Evolutionary conservation across 1,139 yeast species (phyloP).

Genomic region (Saccharomycopsis hybrid): DNA sequence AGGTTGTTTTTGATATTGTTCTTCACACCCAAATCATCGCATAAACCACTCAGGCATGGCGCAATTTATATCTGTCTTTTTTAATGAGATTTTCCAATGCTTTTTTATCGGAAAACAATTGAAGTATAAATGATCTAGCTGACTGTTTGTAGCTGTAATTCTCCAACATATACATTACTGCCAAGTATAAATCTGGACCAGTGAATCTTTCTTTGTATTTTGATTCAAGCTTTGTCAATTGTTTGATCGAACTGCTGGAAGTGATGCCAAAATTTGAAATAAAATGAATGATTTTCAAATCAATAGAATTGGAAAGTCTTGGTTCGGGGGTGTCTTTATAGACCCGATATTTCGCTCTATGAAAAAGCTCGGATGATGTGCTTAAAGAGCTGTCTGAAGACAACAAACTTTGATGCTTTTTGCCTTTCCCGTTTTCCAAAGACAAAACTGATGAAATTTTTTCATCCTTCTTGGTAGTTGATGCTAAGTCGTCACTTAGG

Average conservation of each 20-base stretch:
- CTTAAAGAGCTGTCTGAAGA: background rate
- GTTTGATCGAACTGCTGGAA: constrained; percentile 60
- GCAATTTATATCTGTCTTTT: constrained; percentile 31
- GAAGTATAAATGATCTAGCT: constrained; percentile 62
- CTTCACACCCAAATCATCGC: too few relatives aligned
- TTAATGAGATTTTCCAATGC: constrained; percentile 50
- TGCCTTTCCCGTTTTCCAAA: too few relatives aligned
- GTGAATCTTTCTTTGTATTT: constrained; percentile 51
- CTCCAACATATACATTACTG: constrained; percentile 58
- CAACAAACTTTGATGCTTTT: background rate
- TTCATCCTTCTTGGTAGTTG: constrained; percentile 6
- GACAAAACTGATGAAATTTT: too few relatives aligned
- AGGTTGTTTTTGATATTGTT: too few relatives aligned
- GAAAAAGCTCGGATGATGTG: constrained; percentile 10
- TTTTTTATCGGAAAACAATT: constrained; percentile 51
- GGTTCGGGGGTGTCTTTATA: constrained; percentile 15
- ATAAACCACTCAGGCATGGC: too few relatives aligned
- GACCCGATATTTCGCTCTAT: constrained; percentile 11
- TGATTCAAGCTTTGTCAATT: constrained; percentile 50
- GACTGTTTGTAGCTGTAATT: constrained; percentile 59
- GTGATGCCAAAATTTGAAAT: constrained; percentile 56
- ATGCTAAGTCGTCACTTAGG: constrained; percentile 2
- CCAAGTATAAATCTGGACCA: constrained; percentile 49
- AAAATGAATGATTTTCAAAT: constrained; percentile 45
- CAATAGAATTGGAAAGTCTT: constrained; percentile 28